Evolutionary conservation across 148 eudicot genomes (phyloP).

Genomic region (Heliamphora exappendiculata): DNA sequence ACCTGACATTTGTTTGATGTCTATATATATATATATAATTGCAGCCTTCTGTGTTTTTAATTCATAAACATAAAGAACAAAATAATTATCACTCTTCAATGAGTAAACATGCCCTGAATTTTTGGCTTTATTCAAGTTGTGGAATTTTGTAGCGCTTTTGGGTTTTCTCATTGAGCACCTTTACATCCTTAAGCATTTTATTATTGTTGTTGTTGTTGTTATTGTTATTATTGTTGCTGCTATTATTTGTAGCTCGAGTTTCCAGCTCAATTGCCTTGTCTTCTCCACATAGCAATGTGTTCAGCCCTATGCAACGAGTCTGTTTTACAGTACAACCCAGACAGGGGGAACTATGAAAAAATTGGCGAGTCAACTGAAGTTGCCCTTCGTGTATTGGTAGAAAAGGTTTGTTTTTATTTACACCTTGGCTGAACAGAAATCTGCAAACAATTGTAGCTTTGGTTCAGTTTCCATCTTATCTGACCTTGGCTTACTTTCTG

Average conservation of each 20-base stretch:
- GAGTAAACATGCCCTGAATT: not conserved
- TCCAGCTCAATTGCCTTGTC: slow-evolving; percentile 90
- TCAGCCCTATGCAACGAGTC: slow-evolving; percentile 98
- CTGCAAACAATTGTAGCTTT: not conserved
- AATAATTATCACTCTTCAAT: not conserved
- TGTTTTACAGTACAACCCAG: slow-evolving; percentile 83
- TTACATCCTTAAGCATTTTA: not conserved
- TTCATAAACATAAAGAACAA: not conserved
- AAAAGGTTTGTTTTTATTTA: slow-evolving; percentile 51
- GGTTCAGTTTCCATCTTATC: not conserved
- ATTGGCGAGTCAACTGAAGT: slow-evolving; percentile 99
- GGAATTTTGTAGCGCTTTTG: not conserved
- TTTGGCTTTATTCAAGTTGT: not conserved
- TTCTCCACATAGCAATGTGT: slow-evolving; percentile 97
- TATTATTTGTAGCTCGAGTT: slow-evolving; percentile 94
- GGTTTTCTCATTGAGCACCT: not conserved
- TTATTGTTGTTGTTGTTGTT: too few relatives aligned
- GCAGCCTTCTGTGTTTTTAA: not conserved
- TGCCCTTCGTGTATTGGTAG: slow-evolving; percentile 92
- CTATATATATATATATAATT: not conserved
- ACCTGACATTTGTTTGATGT: not conserved
- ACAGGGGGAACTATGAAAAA: slow-evolving; percentile 87
- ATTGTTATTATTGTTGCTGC: too few relatives aligned
- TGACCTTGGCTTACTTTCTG: not conserved
- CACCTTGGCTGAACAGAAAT: slow-evolving; percentile 9